Evolutionary conservation across 208 protist genomes (phyloP).

Genomic region (Crithidia acanthocephali): DNA sequence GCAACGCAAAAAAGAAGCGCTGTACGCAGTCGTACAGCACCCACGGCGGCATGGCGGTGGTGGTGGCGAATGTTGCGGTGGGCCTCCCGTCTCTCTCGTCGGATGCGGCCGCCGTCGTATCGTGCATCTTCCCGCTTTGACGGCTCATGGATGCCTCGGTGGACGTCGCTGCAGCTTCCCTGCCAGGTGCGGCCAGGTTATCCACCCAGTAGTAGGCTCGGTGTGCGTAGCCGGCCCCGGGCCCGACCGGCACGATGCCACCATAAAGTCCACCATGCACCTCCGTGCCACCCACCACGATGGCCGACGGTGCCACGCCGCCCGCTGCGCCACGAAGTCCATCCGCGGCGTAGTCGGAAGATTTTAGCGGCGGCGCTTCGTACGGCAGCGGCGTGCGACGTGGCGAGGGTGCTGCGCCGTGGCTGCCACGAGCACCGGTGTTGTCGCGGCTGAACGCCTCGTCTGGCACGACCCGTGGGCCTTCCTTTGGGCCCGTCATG

Average conservation of each 20-base stretch:
- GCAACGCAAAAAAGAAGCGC: conserved; percentile 50
- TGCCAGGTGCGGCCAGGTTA: neutral
- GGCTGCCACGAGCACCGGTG: too few relatives aligned
- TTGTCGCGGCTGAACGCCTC: neutral
- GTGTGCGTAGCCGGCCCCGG: conserved; percentile 38
- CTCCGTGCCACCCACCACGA: conserved; percentile 25
- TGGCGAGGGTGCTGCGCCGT: too few relatives aligned
- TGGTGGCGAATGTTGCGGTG: neutral
- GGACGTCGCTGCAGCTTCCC: neutral
- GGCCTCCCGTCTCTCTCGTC: too few relatives aligned
- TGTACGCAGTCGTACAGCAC: conserved; percentile 45
- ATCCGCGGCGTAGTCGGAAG: neutral
- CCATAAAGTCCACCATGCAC: conserved; percentile 54
- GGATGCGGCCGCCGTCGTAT: too few relatives aligned
- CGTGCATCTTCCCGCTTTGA: neutral
- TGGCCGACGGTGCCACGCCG: neutral
- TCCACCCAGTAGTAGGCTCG: conserved; percentile 36
- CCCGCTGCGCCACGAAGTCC: neutral
- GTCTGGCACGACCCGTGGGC: neutral
- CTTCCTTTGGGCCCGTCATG: conserved; percentile 48
- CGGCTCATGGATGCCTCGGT: too few relatives aligned
- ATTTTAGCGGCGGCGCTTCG: neutral
- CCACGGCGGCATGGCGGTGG: conserved; percentile 66
- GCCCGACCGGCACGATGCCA: conserved; percentile 26
- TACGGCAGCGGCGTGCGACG: conserved; percentile 11